Conservation (phyloP, 108 stramenopile genomes). For the Cyclostephanos tholiformis region DNA sequence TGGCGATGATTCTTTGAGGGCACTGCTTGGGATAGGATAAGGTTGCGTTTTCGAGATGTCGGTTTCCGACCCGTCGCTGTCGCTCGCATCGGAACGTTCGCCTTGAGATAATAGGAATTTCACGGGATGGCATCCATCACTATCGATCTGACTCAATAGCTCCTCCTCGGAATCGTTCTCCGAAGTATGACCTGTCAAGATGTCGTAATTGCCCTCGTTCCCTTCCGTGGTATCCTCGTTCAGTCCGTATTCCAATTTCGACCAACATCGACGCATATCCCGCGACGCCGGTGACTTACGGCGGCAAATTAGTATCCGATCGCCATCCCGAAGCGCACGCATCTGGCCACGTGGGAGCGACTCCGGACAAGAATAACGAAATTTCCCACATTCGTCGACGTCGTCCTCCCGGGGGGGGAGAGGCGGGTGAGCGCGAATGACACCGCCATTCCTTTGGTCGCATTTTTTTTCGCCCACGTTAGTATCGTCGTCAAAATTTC, state of each 20-base stretch:
- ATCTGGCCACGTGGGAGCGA: constrained; percentile 28
- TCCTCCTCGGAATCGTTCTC: constrained; percentile 13
- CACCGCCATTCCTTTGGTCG: no score
- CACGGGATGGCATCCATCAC: background rate
- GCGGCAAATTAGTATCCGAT: constrained; percentile 33
- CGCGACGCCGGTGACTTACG: no score
- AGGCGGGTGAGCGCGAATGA: background rate
- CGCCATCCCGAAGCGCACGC: constrained; percentile 29
- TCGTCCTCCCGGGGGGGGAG: constrained; percentile 15
- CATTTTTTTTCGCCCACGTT: background rate
- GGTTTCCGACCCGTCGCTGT: constrained; percentile 7
- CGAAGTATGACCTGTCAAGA: constrained; percentile 3
- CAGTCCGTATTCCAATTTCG: constrained; percentile 34
- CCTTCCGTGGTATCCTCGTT: constrained; percentile 1
- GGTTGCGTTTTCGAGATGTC: constrained; percentile 23
- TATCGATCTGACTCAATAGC: constrained; percentile 12
- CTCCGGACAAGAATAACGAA: constrained; percentile 23
- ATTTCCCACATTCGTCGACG: constrained; percentile 18
- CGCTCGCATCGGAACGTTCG: background rate
- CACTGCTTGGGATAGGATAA: constrained; percentile 3
- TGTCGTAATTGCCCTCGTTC: background rate
- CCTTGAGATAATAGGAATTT: background rate
- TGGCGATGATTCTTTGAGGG: background rate
- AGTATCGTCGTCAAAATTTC: no score
- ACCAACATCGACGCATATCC: no score